These are phyloP conservation scores for Cercospora janseana DNA, from an alignment of 2,329 filamentous ascomycete genomes.

Conservation along the genomic window DNA sequence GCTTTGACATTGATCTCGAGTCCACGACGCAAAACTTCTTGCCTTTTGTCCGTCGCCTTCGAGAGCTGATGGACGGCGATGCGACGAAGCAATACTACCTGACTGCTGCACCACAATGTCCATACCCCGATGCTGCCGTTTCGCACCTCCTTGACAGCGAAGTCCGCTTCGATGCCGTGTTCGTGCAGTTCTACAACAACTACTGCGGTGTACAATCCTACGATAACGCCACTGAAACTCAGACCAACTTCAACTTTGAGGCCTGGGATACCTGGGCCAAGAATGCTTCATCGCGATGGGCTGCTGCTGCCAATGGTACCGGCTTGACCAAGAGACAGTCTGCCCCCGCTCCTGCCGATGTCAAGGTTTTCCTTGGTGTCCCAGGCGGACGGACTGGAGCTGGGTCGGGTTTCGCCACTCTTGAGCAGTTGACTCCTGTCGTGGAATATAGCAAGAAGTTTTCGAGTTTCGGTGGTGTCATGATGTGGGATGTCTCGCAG, in stretches of 20 bases:
- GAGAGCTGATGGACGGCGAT: conserved; percentile 33
- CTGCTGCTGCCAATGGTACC: conserved; percentile 25
- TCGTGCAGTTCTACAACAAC: conserved; percentile 49
- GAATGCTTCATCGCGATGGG: conserved; percentile 20
- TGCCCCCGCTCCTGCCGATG: conserved; percentile 17
- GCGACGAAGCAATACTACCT: conserved; percentile 46
- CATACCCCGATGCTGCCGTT: conserved; percentile 39
- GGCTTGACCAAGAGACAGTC: conserved; percentile 4
- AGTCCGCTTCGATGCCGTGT: conserved; percentile 56
- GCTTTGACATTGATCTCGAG: conserved; percentile 77
- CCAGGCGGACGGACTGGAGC: conserved; percentile 37
- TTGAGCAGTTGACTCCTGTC: conserved; percentile 32
- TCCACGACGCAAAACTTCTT: conserved; percentile 58
- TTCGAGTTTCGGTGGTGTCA: conserved; percentile 42
- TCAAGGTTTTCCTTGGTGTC: conserved; percentile 41
- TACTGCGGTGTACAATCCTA: conserved; percentile 45
- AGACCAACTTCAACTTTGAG: conserved; percentile 50
- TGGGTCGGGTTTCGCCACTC: conserved; percentile 36
- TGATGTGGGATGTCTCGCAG: conserved; percentile 53
- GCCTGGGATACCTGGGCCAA: conserved; percentile 47
- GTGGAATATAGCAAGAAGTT: conserved; percentile 35
- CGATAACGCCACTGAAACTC: conserved; percentile 43
- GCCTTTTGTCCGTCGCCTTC: conserved; percentile 45
- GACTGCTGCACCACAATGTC: conserved; percentile 44
- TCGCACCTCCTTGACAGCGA: conserved; percentile 53